Evolutionary conservation across 768 basidiomycete genomes (phyloP).

Genomic region (Termitomyces sp.): DNA sequence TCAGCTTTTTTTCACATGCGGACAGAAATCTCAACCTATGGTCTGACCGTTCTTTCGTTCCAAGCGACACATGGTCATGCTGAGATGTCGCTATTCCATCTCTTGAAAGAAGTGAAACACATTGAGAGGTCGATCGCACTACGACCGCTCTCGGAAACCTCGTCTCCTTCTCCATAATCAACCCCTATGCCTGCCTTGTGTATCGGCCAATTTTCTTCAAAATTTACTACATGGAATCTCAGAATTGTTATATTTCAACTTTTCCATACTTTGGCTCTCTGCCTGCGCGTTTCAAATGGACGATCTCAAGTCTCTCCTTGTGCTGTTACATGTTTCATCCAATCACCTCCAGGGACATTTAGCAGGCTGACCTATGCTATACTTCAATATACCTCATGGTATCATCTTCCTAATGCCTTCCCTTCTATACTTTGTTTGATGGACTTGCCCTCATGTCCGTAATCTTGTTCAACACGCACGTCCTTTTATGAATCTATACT

Average conservation of each 20-base stretch:
- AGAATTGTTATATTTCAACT: neutral
- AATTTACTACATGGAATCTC: neutral
- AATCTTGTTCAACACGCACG: neutral
- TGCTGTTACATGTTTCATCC: neutral
- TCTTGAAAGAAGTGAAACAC: neutral
- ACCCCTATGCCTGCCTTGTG: neutral
- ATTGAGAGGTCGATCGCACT: neutral
- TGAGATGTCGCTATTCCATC: too few relatives aligned
- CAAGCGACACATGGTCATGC: too few relatives aligned
- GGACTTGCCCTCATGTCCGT: neutral
- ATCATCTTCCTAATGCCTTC: neutral
- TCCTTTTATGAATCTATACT: too few relatives aligned
- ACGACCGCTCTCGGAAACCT: neutral
- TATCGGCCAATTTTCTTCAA: neutral
- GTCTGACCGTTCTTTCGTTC: too few relatives aligned
- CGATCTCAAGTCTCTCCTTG: neutral
- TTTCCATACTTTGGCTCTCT: neutral
- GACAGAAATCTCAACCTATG: neutral
- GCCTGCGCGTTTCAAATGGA: neutral
- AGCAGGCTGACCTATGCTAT: neutral
- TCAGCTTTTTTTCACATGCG: neutral
- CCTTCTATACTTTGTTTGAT: neutral
- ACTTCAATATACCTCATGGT: neutral
- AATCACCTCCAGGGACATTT: slow-evolving; percentile 10
- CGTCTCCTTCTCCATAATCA: neutral